These are phyloP conservation scores for Lodderomyces jiufengensis DNA, from an alignment of 1,139 yeast species.

Conservation along the genomic window DNA sequence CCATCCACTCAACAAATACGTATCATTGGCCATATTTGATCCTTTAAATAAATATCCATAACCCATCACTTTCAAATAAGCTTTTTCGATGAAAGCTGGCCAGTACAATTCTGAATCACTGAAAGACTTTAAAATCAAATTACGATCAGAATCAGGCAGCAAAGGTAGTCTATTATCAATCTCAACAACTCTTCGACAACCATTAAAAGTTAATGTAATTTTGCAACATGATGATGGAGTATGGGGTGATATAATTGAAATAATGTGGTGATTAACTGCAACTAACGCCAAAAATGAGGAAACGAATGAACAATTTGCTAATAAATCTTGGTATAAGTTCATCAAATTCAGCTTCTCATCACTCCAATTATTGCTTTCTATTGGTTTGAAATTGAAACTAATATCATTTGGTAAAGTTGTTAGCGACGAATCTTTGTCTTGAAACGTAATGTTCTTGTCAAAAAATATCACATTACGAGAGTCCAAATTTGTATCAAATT, in stretches of 20 bases:
- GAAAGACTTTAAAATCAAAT: conserved; percentile 37
- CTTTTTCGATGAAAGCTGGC: conserved; percentile 79
- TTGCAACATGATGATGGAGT: conserved; percentile 29
- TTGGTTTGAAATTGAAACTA: conserved; percentile 12
- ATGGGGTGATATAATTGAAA: conserved; percentile 27
- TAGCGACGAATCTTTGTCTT: background rate
- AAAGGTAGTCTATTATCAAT: conserved; percentile 47
- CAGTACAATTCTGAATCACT: conserved; percentile 42
- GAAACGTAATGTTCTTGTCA: background rate
- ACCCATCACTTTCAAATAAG: conserved; percentile 62
- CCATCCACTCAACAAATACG: conserved; percentile 67
- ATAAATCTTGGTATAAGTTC: conserved; percentile 48
- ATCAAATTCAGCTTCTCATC: conserved; percentile 15
- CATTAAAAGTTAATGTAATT: conserved; percentile 49
- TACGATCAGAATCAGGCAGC: conserved; percentile 17
- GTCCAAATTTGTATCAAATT: conserved; percentile 15
- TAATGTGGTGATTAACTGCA: conserved; percentile 1
- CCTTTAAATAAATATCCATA: conserved; percentile 65
- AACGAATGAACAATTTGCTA: conserved; percentile 76
- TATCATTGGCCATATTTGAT: conserved; percentile 77
- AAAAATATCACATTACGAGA: conserved; percentile 16
- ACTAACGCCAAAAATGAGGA: conserved; percentile 53
- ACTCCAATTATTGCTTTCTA: conserved; percentile 19
- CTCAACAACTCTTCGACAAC: conserved; percentile 48
- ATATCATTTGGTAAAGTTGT: background rate